Evolutionary conservation across 345 rosid species (phyloP).

Genomic region (Euclidium syriacum): DNA sequence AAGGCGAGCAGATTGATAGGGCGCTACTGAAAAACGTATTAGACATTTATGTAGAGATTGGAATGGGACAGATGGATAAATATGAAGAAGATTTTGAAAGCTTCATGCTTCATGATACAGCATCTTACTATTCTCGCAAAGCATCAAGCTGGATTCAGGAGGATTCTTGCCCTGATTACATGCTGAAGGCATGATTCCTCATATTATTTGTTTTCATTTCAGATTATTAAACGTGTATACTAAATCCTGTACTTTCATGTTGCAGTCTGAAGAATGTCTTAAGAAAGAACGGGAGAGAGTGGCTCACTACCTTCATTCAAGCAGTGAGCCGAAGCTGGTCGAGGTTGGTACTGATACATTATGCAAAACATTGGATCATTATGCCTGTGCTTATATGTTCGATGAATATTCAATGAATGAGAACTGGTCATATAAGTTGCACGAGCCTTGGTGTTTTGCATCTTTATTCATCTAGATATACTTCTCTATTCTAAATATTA

Average conservation of each 20-base stretch:
- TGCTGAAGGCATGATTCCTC: constrained; percentile 56
- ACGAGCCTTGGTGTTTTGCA: neutral
- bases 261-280: constrained; percentile 88
- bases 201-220: neutral
- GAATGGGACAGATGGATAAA: constrained; percentile 62
- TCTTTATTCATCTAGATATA: neutral
- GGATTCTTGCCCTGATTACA: constrained; percentile 78
- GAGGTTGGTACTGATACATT: constrained; percentile 56
- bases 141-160: constrained; percentile 80
- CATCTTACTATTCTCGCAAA: constrained; percentile 77
- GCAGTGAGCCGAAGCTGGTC: constrained; percentile 83
- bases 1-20: constrained; percentile 84
- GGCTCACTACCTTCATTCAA: constrained; percentile 75
- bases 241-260: constrained; percentile 3
- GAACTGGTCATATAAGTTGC: neutral
- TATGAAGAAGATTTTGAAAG: constrained; percentile 81
- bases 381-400: neutral
- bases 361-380: neutral
- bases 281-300: constrained; percentile 92
- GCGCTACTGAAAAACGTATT: constrained; percentile 70
- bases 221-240: neutral
- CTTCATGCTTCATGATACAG: constrained; percentile 59
- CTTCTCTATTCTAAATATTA: neutral
- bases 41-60: constrained; percentile 79
- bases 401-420: neutral